A percentile compares a stretch with the other conserved stretches of the same genome.
Evolutionary conservation across 2,329 filamentous ascomycete genomes (phyloP).

Genomic region (Hymenoscyphus scutula): DNA sequence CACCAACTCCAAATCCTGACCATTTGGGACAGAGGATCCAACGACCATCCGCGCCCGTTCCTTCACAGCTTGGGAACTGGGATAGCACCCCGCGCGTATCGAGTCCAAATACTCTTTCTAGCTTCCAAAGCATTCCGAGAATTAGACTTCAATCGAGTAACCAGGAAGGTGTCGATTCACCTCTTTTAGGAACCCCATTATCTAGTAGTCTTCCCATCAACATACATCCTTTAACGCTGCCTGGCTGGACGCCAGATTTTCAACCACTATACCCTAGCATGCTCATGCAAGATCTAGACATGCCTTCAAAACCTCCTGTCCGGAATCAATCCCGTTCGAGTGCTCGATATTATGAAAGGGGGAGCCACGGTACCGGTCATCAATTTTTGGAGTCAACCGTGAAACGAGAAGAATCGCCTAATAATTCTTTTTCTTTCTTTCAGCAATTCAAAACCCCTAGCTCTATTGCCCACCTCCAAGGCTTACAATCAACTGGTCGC

Average conservation of each 20-base stretch:
- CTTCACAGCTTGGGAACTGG: background rate
- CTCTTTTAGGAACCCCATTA: background rate
- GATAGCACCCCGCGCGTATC: background rate
- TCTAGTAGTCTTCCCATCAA: background rate
- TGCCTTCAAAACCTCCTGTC: background rate
- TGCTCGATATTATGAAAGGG: background rate
- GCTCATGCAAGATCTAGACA: background rate
- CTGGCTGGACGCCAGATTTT: constrained; percentile 3
- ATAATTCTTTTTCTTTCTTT: background rate
- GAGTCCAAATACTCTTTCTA: background rate
- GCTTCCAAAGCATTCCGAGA: background rate
- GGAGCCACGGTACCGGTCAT: background rate
- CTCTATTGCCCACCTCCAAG: background rate
- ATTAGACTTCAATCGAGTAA: background rate
- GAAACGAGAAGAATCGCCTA: background rate
- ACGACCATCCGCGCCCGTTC: constrained; percentile 2
- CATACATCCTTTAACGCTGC: background rate
- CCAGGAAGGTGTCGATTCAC: background rate
- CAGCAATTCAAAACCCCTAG: background rate
- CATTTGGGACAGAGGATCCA: constrained; percentile 8
- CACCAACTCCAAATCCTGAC: constrained; percentile 32
- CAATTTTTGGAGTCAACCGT: background rate
- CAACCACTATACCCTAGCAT: background rate
- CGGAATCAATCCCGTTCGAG: background rate
- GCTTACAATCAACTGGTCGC: background rate